Evolutionary conservation across 768 basidiomycete genomes (phyloP).

Genomic region (Termitomyces sp.): DNA sequence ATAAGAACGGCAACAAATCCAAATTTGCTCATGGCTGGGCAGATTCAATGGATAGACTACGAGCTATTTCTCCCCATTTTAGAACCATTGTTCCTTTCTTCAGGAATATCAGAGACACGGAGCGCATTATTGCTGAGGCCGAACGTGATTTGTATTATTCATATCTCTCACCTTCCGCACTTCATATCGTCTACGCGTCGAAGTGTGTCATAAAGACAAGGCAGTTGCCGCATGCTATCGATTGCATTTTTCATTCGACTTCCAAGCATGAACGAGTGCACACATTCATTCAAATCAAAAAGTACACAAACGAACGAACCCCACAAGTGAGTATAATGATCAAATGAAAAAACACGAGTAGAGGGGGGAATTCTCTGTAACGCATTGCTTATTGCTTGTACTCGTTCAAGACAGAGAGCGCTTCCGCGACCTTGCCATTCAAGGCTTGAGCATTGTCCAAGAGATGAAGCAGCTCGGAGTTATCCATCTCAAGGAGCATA

Average conservation of each 20-base stretch:
- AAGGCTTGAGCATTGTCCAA: conserved; percentile 81
- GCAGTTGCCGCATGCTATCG: not conserved
- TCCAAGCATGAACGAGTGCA: not conserved
- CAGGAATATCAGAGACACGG: not conserved
- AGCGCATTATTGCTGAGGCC: conserved; percentile 1
- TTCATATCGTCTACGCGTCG: not conserved
- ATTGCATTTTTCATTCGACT: conserved; percentile 5
- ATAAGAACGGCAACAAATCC: not conserved
- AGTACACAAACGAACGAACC: conserved; percentile 24
- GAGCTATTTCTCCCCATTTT: not conserved
- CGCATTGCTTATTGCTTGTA: conserved; percentile 39
- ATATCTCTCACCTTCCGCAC: not conserved
- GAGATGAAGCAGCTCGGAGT: conserved; percentile 85
- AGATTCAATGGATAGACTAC: conserved; percentile 4
- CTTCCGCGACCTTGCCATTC: conserved; percentile 89
- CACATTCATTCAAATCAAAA: conserved; percentile 9
- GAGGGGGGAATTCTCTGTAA: conserved; percentile 2
- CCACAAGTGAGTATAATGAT: conserved; percentile 25
- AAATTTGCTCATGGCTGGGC: not conserved
- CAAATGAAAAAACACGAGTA: conserved; percentile 22
- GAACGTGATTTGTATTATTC: not conserved
- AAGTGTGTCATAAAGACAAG: conserved; percentile 17
- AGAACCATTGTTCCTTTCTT: not conserved
- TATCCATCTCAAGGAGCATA: conserved; percentile 99
- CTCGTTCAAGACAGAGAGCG: conserved; percentile 83